Evolutionary conservation across 2,329 filamentous ascomycete genomes (phyloP).

Genomic region (Colletotrichum godetiae): DNA sequence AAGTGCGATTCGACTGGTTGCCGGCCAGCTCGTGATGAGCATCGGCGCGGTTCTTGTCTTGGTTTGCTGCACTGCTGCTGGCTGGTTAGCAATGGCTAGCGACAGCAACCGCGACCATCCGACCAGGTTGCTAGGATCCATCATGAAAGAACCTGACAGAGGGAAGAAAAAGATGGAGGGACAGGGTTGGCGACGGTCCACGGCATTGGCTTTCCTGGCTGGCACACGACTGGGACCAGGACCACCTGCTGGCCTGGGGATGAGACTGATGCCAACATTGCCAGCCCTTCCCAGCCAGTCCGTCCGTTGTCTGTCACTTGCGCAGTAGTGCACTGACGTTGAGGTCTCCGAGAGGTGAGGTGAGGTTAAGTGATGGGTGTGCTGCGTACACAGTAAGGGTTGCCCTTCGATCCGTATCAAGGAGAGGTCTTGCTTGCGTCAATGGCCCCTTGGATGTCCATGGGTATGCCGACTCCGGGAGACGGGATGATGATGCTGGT

Average conservation of each 20-base stretch:
- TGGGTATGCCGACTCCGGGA: neutral
- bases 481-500: neutral
- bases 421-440: slow-evolving; percentile 11
- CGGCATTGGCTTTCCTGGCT: slow-evolving; percentile 17
- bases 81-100: slow-evolving; percentile 1
- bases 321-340: slow-evolving; percentile 23
- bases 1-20: neutral
- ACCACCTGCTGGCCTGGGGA: slow-evolving; percentile 29
- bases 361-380: neutral
- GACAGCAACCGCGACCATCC: neutral
- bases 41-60: slow-evolving; percentile 1
- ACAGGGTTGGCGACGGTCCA: slow-evolving; percentile 13
- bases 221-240: neutral
- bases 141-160: neutral
- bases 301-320: slow-evolving; percentile 19
- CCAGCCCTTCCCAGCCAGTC: slow-evolving; percentile 28
- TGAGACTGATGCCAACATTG: slow-evolving; percentile 21
- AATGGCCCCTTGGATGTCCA: neutral
- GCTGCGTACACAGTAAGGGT: neutral
- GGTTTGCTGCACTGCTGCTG: neutral
- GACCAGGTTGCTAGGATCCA: slow-evolving; percentile 1
- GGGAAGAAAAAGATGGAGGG: neutral
- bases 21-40: neutral
- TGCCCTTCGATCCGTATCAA: neutral
- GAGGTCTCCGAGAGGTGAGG: neutral